Base-by-base conservation (phyloP, 345 rosid species). In the Trapa bicornis region DNA sequence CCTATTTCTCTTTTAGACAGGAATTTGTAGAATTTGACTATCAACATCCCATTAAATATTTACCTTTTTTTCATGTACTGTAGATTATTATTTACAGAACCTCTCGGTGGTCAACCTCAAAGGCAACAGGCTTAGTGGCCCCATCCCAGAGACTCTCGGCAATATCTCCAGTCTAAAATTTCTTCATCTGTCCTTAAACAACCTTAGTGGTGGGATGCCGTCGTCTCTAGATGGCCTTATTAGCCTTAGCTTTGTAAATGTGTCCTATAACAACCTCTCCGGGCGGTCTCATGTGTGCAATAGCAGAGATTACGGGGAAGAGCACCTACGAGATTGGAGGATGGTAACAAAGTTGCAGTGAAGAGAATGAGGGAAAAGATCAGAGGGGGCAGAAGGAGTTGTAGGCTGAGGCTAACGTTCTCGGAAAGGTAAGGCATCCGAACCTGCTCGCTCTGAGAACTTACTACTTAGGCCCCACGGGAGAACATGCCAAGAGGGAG, bases 271-370 rank as follows among this genome's bases (percentile, higher is more conserved):
- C 78, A 79, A 84, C 57, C 92, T 94, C 15, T 91, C 97, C 3
- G 95, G 97, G 91, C 71, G 98, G 90, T 73, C 83, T 93, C 38
- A 73, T 93, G 72, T 93, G 98, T 63, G 98, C 98, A 38, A 93
- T 97, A 4, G 98, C 98, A 15, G 97, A 93, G 85, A 90, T 90
- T 65, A 93, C 90, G 96, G 98, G 98, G 67, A 93, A 93, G 81
- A 93, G 94, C 61, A 80, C 85, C 38, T 90, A 90, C 22, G 98
- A 88, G 96, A 37, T 43, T 93, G 45, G 97, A 93, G 39, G 91
- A 90, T 68, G 98, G 97, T 3, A 83, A 79, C 71, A 83, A 94
- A 65, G 94, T 93, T 14, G 93, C 92, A 0, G 97, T 88, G 76
- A 90, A 88, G 82, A 78, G 98, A 29, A 74, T 90, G 63, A 82